Evolutionary conservation across 495 filamentous ascomycete species (phyloP), one percentile per base, ranked within the genome.

Genomic region (Hyaloscypha variabilis): DNA sequence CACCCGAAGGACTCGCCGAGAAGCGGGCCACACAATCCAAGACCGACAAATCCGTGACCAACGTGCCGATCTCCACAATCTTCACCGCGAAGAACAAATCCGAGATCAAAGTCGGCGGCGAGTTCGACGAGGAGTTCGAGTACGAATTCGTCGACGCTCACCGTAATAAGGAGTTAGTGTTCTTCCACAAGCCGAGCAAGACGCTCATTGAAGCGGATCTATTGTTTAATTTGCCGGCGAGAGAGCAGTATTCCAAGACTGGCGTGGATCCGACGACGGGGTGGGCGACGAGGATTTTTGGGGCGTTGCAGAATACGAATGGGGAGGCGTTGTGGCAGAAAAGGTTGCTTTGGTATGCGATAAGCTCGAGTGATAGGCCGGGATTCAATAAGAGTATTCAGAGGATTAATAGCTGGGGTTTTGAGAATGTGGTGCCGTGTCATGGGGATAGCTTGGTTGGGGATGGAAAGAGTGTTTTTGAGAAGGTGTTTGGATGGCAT

Each of bases 121-220:
- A 95, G 36, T 97, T 98, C 72, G 92, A 94, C 71, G 69, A 75
- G 2, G 93, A 97, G 62, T 96, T 98, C 74, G 90, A 94, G 13
- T 84, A 85, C 67, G 94, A 97, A 76, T 96, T 88, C 73, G 89
- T 97, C 31, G 78, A 87, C 70, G 85, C 83, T 6, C 95, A 98
- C 74, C 77, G 81, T 14, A 96, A 93, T 73, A 89, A 91, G 74
- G 95, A 99, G 75, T 75, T 98, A 13, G 92, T 94, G 24, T 92
- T 97, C 74, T 75, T 88, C 72, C 91, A 96, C 75, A 90, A 90
- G 74, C 93, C 91, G 0, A 88, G 90, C 28, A 79, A 81, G 42
- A 93, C 92, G 0, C 77, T 99, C n/a, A 92, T 99, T 69, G 81
- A 97, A 78, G 95, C 92, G 23, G 95, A 99, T 73, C 74, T 98